Conservation (phyloP, 331 rosid species). For the Acacia concinna region DNA sequence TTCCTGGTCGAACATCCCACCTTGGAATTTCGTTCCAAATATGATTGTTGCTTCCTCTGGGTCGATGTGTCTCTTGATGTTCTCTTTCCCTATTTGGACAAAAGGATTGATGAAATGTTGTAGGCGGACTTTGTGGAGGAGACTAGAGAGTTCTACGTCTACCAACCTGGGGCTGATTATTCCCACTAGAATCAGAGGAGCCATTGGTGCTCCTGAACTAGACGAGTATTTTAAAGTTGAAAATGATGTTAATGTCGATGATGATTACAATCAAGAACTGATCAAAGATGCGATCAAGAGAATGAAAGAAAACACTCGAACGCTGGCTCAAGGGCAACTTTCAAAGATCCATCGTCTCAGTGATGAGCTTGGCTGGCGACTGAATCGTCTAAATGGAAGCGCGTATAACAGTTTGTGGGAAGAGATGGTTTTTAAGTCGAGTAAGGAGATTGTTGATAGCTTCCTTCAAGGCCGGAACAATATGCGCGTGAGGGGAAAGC, state of each 20-base stretch:
- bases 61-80: neutral
- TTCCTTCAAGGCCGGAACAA: neutral
- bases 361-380: neutral
- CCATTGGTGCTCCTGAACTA: neutral
- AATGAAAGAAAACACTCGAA: neutral
- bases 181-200: neutral
- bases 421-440: neutral
- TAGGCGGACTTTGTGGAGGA: neutral
- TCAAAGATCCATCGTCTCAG: neutral
- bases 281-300: neutral
- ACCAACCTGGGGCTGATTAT: neutral
- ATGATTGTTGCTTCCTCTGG: constrained; percentile 3
- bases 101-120: neutral
- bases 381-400: neutral
- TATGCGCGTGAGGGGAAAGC: neutral
- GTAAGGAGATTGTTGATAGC: neutral
- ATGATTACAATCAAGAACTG: neutral
- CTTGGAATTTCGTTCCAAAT: neutral
- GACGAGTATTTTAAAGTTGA: neutral
- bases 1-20: neutral
- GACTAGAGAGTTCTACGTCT: neutral
- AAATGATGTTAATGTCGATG: neutral
- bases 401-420: neutral
- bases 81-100: neutral
- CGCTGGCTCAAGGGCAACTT: neutral